Evolutionary conservation across 805 yeast species (phyloP).

Genomic region (Zygosaccharomyces bailii): DNA sequence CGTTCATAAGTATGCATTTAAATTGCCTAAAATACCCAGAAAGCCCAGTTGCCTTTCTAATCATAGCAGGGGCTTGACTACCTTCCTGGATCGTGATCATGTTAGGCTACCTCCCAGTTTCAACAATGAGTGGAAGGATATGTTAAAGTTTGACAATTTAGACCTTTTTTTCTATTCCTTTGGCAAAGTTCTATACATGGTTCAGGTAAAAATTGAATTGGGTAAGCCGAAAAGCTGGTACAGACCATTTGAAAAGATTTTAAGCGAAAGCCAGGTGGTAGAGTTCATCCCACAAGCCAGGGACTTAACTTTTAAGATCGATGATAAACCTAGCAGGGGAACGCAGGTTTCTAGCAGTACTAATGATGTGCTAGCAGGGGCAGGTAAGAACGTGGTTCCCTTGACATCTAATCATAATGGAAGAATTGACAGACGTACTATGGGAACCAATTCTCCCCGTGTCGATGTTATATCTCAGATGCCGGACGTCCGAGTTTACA

Average conservation of each 20-base stretch:
- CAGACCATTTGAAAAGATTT: constrained; percentile 28
- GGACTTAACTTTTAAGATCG: constrained; percentile 20
- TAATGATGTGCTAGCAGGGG: neutral
- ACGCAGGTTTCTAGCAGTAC: neutral
- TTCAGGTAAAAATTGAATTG: constrained; percentile 28
- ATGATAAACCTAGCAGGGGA: constrained; percentile 7
- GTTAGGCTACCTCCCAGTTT: constrained; percentile 32
- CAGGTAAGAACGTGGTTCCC: neutral
- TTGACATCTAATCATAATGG: neutral
- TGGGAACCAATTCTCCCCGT: constrained; percentile 3
- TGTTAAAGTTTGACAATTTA: constrained; percentile 25
- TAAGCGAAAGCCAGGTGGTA: constrained; percentile 21
- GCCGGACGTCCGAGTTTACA: constrained; percentile 11
- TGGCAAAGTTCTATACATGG: constrained; percentile 30
- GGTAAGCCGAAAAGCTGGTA: constrained; percentile 33
- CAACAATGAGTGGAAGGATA: constrained; percentile 27
- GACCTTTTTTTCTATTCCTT: constrained; percentile 29
- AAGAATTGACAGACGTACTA: constrained; percentile 2
- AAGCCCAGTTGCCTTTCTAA: constrained; percentile 27
- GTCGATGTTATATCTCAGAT: constrained; percentile 4
- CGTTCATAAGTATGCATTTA: constrained; percentile 26
- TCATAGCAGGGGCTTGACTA: constrained; percentile 22
- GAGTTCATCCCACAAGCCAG: constrained; percentile 29
- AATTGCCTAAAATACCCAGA: constrained; percentile 27
- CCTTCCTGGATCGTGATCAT: constrained; percentile 23